Evolutionary conservation across 192 early-diverging fungal genomes (phyloP), one percentile per base, ranked within the genome.

Genomic region (Podila horticola): DNA sequence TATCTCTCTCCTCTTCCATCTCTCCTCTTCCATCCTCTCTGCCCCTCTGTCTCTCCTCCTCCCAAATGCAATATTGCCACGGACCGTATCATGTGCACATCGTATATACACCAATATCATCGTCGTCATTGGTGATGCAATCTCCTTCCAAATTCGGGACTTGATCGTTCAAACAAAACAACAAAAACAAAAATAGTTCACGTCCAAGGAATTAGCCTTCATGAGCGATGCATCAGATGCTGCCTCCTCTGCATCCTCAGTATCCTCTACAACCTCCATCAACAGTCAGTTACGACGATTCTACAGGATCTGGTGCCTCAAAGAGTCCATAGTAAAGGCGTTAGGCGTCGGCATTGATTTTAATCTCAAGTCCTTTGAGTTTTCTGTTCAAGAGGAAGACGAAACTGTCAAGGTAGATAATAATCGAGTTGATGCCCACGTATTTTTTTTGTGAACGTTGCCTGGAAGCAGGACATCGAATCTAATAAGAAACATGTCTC

Each of bases 271-370:
- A 17, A 45, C 41, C 15, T 45, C 41, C 5, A 57, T 52, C 48
- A 48, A 30, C 2, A 57, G 64, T 22, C 79, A 86, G 45, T 51
- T 88, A 50, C 71, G 69, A 26, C 63, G 84, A 62, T 91, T 91
- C 73, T 83, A 85, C 57, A 65, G 74, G 58, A 61, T 84, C 41
- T 91, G 90, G 90, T 87, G 83, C 55, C 74, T 91, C 49, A 91
- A 91, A 67, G 90, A 91, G 68, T 86, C 87, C 62, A 79, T 85
- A 24, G 83, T 87, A 45, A 91, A 91, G 73, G 87, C 88, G 28
- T 28, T 91, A n/a, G 90, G 88, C 12, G 58, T 89, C 22, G 87
- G 90, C 11, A 74, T 89, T 33, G 74, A 82, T 24, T 72, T 86
- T 55, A 79, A 87, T 51, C 79, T 91, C 10, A 70, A 70, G 63